Conservation (phyloP, 2,329 filamentous ascomycete genomes). For the Fusarium scirpi region DNA sequence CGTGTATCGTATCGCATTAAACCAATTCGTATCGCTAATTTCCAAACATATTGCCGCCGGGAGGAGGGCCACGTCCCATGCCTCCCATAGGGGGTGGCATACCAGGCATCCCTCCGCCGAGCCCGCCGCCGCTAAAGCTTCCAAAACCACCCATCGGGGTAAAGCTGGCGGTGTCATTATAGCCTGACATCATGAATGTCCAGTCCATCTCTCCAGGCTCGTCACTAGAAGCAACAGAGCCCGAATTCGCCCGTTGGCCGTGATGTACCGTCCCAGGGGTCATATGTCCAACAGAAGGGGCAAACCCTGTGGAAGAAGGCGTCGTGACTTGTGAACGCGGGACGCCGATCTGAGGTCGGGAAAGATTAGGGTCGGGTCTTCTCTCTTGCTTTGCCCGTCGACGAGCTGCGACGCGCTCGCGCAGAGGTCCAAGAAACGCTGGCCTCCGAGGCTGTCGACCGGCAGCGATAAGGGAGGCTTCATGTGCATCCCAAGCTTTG, state of each 20-base stretch:
- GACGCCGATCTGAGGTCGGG: slow-evolving; percentile 44
- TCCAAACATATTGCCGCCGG: slow-evolving; percentile 46
- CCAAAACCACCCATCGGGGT: slow-evolving; percentile 48
- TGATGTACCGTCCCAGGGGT: slow-evolving; percentile 17
- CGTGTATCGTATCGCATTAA: slow-evolving; percentile 10
- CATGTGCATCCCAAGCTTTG: slow-evolving; percentile 72
- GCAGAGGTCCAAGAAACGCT: slow-evolving; percentile 61
- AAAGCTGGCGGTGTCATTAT: slow-evolving; percentile 51
- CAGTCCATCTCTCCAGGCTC: slow-evolving; percentile 61
- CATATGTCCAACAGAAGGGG: slow-evolving; percentile 45
- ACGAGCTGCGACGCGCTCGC: slow-evolving; percentile 57
- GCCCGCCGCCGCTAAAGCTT: slow-evolving; percentile 43
- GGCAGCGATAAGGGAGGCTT: slow-evolving; percentile 58
- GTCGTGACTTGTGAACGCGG: slow-evolving; percentile 39
- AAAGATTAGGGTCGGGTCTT: slow-evolving; percentile 38
- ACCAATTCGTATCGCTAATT: slow-evolving; percentile 24
- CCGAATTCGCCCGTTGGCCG: slow-evolving; percentile 25
- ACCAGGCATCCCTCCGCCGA: slow-evolving; percentile 43
- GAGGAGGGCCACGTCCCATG: slow-evolving; percentile 31
- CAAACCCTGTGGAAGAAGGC: slow-evolving; percentile 51
- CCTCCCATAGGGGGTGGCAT: slow-evolving; percentile 39
- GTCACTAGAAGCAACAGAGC: slow-evolving; percentile 42
- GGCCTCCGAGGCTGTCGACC: slow-evolving; percentile 60
- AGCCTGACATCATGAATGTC: slow-evolving; percentile 60
- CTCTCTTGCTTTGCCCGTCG: slow-evolving; percentile 50